phyloP scores from a whole-genome alignment of 148 eudicot species.

The Camellia sinensis region DNA sequence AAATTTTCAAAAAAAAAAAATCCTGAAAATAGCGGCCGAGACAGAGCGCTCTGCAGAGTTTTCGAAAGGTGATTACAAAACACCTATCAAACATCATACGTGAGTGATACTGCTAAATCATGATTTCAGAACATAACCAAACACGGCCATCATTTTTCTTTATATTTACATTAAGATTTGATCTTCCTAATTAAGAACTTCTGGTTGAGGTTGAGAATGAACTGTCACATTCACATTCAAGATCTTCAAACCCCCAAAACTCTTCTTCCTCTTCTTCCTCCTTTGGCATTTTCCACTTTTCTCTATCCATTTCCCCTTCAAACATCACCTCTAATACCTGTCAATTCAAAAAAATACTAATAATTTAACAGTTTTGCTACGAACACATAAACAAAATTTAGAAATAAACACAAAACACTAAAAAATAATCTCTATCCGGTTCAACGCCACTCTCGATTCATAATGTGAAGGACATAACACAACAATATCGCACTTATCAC shows the following conservation, averaged over 20 bases:
- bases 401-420: not conserved
- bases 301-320: slow-evolving; percentile 47
- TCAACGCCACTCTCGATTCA: not conserved
- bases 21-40: too few species aligned
- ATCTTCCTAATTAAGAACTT: slow-evolving; percentile 27
- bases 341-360: not conserved
- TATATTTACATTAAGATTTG: not conserved
- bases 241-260: slow-evolving; percentile 80
- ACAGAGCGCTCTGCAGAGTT: too few species aligned
- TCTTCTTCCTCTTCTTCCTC: slow-evolving; percentile 65
- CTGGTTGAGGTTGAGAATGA: slow-evolving; percentile 53
- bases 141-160: too few species aligned
- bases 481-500: not conserved
- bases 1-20: too few species aligned
- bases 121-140: too few species aligned
- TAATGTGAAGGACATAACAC: not conserved
- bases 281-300: slow-evolving; percentile 81
- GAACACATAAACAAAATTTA: too few species aligned
- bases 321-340: slow-evolving; percentile 67
- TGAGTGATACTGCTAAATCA: too few species aligned
- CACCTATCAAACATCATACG: too few species aligned
- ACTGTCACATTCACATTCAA: slow-evolving; percentile 60
- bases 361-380: not conserved
- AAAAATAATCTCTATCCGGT: not conserved
- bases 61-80: too few species aligned